phyloP scores from a whole-genome alignment of 2,329 filamentous ascomycete genomes.

The Colletotrichum lentis region DNA sequence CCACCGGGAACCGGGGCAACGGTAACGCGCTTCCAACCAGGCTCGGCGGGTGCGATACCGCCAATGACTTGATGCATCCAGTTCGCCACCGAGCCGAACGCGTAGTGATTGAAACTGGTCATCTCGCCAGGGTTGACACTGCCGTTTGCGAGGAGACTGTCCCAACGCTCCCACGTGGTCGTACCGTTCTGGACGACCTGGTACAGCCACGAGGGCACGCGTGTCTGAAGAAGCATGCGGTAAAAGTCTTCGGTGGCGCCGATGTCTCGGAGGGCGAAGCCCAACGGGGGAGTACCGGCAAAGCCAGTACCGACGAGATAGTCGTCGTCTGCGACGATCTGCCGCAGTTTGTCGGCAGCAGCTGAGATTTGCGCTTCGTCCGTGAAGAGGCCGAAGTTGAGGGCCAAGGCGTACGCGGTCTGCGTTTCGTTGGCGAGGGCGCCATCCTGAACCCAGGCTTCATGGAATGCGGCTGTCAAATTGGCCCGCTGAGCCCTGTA shows the following conservation, averaged over 20 bases:
- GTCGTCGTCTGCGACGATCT: constrained; percentile 46
- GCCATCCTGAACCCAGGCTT: constrained; percentile 46
- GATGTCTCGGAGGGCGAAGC: constrained; percentile 45
- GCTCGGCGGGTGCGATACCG: constrained; percentile 50
- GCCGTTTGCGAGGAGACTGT: constrained; percentile 55
- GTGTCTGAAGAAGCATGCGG: constrained; percentile 57
- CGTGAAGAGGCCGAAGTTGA: constrained; percentile 50
- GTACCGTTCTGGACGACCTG: constrained; percentile 57
- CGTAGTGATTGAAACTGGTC: constrained; percentile 62
- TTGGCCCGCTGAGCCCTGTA: constrained; percentile 40
- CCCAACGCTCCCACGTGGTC: constrained; percentile 62
- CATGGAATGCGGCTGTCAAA: constrained; percentile 44
- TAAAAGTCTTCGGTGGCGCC: constrained; percentile 51
- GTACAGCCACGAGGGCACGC: constrained; percentile 58
- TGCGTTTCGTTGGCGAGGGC: constrained; percentile 50
- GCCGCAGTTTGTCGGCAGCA: constrained; percentile 44
- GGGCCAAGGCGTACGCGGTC: constrained; percentile 50
- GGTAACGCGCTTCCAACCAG: constrained; percentile 51
- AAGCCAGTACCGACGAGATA: constrained; percentile 54
- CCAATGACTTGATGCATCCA: constrained; percentile 57
- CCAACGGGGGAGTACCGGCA: constrained; percentile 53
- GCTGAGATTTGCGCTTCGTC: constrained; percentile 36
- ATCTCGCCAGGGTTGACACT: constrained; percentile 56
- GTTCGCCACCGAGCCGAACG: constrained; percentile 57
- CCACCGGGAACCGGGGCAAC: constrained; percentile 50